Conservation (phyloP, 352 stramenopile genomes). For the Phytophthora palmivora region DNA sequence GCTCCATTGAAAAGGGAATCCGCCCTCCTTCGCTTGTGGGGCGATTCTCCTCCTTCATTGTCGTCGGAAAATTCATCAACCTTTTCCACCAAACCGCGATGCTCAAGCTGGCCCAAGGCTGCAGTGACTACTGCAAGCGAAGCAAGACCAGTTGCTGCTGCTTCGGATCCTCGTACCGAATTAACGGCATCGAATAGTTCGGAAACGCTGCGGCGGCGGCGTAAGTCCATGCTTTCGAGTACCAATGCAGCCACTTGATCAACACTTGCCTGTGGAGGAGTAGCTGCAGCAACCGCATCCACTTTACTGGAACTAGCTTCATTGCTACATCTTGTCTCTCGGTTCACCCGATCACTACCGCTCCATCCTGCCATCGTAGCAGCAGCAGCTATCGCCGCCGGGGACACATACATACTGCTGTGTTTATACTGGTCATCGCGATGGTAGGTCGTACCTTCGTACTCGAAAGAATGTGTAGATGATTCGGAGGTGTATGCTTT, state of each 20-base stretch:
- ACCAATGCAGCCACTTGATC: slow-evolving; percentile 60
- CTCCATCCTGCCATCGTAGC: slow-evolving; percentile 40
- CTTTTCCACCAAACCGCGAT: slow-evolving; percentile 58
- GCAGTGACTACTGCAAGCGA: slow-evolving; percentile 65
- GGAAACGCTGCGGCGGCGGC: slow-evolving; percentile 55
- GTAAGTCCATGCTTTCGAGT: slow-evolving; percentile 66
- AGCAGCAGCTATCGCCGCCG: slow-evolving; percentile 38
- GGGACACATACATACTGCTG: slow-evolving; percentile 84
- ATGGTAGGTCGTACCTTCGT: slow-evolving; percentile 69
- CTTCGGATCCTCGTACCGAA: slow-evolving; percentile 9
- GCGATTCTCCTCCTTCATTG: slow-evolving; percentile 14
- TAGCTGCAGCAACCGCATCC: slow-evolving; percentile 13
- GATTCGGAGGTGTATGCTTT: slow-evolving; percentile 87
- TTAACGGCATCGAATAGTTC: slow-evolving; percentile 69
- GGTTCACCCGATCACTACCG: slow-evolving; percentile 38
- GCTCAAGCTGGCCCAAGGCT: slow-evolving; percentile 64
- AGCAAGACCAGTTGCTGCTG: slow-evolving; percentile 14
- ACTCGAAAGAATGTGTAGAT: slow-evolving; percentile 81
- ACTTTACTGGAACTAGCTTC: slow-evolving; percentile 5
- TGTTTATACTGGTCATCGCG: slow-evolving; percentile 84
- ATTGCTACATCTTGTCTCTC: slow-evolving; percentile 22
- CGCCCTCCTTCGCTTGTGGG: slow-evolving; percentile 38
- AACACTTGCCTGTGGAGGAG: slow-evolving; percentile 30
- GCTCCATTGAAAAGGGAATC: slow-evolving; percentile 23
- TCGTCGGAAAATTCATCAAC: slow-evolving; percentile 36